These are phyloP conservation scores for Stramenopiles sp. DNA, from an alignment of 352 stramenopile genomes.

Conservation along the genomic window DNA sequence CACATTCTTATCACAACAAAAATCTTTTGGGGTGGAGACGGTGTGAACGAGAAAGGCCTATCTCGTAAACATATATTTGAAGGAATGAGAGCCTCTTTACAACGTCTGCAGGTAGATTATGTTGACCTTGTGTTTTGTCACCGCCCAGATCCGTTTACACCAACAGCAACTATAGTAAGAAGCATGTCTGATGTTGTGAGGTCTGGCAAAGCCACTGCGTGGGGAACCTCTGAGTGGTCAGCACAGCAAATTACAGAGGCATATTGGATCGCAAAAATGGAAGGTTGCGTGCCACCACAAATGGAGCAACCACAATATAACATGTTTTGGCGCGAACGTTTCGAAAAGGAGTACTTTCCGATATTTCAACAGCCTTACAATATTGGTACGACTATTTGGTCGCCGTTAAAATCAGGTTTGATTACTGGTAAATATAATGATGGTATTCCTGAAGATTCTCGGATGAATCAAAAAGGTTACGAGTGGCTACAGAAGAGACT, in stretches of 20 bases:
- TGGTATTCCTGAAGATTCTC: conserved; percentile 36
- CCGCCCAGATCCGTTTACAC: conserved; percentile 35
- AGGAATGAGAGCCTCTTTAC: conserved; percentile 36
- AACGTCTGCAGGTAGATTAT: conserved; percentile 36
- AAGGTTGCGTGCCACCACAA: conserved; percentile 26
- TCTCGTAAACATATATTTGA: conserved; percentile 39
- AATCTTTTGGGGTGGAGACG: conserved; percentile 36
- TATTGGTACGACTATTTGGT: conserved; percentile 47
- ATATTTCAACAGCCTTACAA: conserved; percentile 47
- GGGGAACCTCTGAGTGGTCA: conserved; percentile 50
- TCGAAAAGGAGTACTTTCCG: conserved; percentile 45
- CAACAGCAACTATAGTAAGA: conserved; percentile 37
- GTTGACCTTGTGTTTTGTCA: conserved; percentile 47
- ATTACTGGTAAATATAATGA: conserved; percentile 55
- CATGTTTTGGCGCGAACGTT: conserved; percentile 40
- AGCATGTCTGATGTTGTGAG: conserved; percentile 46
- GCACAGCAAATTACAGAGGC: conserved; percentile 43
- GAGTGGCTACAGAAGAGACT: conserved; percentile 35
- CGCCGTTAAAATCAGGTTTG: conserved; percentile 39
- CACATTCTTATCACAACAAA: conserved; percentile 45
- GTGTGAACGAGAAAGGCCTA: conserved; percentile 28
- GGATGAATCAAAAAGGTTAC: conserved; percentile 18
- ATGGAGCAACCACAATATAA: conserved; percentile 49
- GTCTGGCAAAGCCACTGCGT: conserved; percentile 40
- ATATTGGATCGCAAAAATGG: conserved; percentile 32